A percentile compares a stretch with the other conserved stretches of the same genome.
Conservation (phyloP, 805 yeast genomes). For the Barnettozyma populi region DNA sequence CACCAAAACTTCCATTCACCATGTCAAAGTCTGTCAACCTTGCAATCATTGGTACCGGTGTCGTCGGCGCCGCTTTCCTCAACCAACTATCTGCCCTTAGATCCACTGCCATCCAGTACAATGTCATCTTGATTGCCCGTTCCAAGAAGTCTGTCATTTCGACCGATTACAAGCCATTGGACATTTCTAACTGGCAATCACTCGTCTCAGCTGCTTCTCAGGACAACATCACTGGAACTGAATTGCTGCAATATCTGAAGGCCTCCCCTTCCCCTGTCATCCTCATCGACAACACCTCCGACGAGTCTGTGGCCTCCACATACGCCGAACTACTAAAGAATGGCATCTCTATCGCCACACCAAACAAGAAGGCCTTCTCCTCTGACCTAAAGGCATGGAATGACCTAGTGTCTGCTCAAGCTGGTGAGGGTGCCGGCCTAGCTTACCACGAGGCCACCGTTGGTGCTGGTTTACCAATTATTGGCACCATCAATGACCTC, state of each 20-base stretch:
- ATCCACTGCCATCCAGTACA: conserved; percentile 51
- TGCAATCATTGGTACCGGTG: conserved; percentile 84
- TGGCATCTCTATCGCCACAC: conserved; percentile 94
- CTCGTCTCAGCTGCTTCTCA: conserved; percentile 39
- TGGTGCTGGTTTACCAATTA: conserved; percentile 96
- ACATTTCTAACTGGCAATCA: conserved; percentile 53
- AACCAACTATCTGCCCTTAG: conserved; percentile 66
- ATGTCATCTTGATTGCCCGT: conserved; percentile 76
- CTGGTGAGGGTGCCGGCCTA: conserved; percentile 49
- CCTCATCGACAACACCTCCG: conserved; percentile 92
- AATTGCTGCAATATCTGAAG: conserved; percentile 56
- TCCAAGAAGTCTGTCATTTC: conserved; percentile 66
- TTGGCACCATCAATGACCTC: conserved; percentile 83
- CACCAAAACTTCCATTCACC: not conserved
- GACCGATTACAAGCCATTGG: conserved; percentile 65
- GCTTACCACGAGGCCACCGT: conserved; percentile 98
- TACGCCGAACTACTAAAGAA: conserved; percentile 69
- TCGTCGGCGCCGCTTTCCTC: conserved; percentile 89
- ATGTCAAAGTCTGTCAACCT: conserved; percentile 57
- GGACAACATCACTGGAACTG: conserved; percentile 46
- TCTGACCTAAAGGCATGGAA: conserved; percentile 72
- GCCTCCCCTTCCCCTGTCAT: conserved; percentile 71
- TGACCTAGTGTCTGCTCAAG: conserved; percentile 53
- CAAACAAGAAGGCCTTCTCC: conserved; percentile 96
- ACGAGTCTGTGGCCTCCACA: conserved; percentile 64